Base-by-base conservation (phyloP, 176 grass and related monocot genomes). In the Carex pumila region DNA sequence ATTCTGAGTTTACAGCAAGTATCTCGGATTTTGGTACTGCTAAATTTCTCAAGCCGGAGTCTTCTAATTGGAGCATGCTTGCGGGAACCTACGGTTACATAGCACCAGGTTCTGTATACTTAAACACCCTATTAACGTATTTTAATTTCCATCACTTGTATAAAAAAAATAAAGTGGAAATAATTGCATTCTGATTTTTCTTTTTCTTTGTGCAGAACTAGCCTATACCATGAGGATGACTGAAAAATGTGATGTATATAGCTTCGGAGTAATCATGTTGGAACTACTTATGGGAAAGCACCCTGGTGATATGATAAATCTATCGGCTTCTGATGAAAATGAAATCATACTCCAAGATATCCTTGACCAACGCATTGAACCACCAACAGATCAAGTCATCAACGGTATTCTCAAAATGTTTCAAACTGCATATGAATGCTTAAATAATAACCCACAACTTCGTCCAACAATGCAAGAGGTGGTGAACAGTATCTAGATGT, bases 391-490 rank as follows among this genome's bases (percentile, higher is more conserved):
- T 0, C 18, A 6, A 14, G 59, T 52, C 52, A 63, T 64, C 19
- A 18, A n/a, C 5, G n/a, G 68, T 10, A 54, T 85, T 17, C 4
- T 49, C 14, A n/a, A 7, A 25, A 65, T 79, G 2, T 31, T 85
- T 2, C 41, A n/a, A 25, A 11, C 79, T 19, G 70, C 39, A 67
- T 18, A 29, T 63, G 14, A 64, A 14, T 85, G 84, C 56, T 75
- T 85, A 57, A 53, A 79, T 30, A 13, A 11, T 21, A 17, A 85
- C 11, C 73, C 84, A 3, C 6, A 12, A 18, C 12, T 18, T 2
- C 84, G 84, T 22, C 84, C 71, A 54, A 77, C 84, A 32, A 79
- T 85, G 84, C 54, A 85, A 77, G 29, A 79, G 14, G 84, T 85
- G 39, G 39, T 76, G 15, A 76, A 76, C 7, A 62, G 0, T 62